These are phyloP conservation scores for Aspergillus sp. DNA, from an alignment of 2,329 filamentous ascomycete genomes.

Conservation along the genomic window DNA sequence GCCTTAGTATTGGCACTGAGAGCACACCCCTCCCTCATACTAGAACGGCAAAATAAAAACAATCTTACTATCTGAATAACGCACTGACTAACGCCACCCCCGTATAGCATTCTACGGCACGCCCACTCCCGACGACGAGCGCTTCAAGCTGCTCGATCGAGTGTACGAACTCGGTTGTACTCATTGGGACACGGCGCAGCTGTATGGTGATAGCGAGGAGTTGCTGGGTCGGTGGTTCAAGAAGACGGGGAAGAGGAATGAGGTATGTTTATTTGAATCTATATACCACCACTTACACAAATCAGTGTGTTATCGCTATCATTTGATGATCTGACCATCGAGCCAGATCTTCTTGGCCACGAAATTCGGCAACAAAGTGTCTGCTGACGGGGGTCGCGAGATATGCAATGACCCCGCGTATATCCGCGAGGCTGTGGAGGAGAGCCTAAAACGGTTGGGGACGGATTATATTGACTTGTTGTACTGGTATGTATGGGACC, in stretches of 20 bases:
- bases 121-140: conserved; percentile 41
- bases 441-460: conserved; percentile 43
- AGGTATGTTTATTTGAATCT: conserved; percentile 17
- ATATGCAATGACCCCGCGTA: conserved; percentile 38
- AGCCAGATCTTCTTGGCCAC: conserved; percentile 51
- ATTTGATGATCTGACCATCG: too few species aligned
- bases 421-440: conserved; percentile 41
- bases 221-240: conserved; percentile 52
- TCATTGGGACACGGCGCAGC: conserved; percentile 45
- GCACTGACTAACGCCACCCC: not conserved
- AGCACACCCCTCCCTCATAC: too few species aligned
- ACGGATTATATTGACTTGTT: conserved; percentile 50
- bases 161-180: conserved; percentile 44
- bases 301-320: too few species aligned
- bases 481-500: not conserved
- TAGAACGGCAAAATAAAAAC: too few species aligned
- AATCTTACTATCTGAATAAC: too few species aligned
- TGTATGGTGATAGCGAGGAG: conserved; percentile 50
- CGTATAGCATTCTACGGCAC: conserved; percentile 26
- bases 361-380: conserved; percentile 45
- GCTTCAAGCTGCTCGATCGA: conserved; percentile 46
- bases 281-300: too few species aligned
- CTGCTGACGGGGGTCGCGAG: conserved; percentile 28
- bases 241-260: conserved; percentile 42
- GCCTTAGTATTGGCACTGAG: too few species aligned